Percentiles rank a stretch among this genome's conserved stretches.
phyloP scores from a whole-genome alignment of 2,329 filamentous ascomycete genomes.

The Exophiala bonariae region DNA sequence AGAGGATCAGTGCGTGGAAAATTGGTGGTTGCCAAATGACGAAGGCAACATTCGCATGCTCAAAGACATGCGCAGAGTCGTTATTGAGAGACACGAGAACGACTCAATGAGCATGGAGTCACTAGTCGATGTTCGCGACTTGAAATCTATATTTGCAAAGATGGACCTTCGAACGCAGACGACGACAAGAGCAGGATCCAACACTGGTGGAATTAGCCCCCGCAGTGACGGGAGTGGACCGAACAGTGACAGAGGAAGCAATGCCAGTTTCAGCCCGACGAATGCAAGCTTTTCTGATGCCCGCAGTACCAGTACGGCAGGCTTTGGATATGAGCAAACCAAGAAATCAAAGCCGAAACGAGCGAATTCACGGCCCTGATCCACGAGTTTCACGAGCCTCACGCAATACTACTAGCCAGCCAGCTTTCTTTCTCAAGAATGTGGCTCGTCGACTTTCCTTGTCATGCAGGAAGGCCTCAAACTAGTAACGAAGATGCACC shows the following conservation, averaged over 20 bases:
- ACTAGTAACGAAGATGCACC: too few species aligned
- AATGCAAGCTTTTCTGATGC: conserved; percentile 11
- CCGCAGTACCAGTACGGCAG: background rate
- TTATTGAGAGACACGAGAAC: conserved; percentile 65
- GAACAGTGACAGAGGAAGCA: conserved; percentile 18
- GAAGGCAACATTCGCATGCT: conserved; percentile 74
- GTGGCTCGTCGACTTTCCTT: too few species aligned
- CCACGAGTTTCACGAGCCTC: too few species aligned
- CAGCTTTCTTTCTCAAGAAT: too few species aligned
- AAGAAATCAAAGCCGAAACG: conserved; percentile 1
- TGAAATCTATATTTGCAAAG: conserved; percentile 71
- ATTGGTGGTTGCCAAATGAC: conserved; percentile 89
- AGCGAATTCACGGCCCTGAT: conserved; percentile 7
- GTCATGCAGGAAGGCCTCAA: too few species aligned
- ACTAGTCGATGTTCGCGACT: conserved; percentile 62
- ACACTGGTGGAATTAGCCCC: conserved; percentile 11
- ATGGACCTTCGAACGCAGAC: conserved; percentile 53
- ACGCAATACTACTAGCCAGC: too few species aligned
- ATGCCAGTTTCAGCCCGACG: conserved; percentile 19
- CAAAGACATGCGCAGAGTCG: conserved; percentile 75
- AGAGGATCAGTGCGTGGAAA: conserved; percentile 58
- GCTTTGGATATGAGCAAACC: too few species aligned
- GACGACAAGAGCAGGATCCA: background rate
- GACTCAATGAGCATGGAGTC: conserved; percentile 37
- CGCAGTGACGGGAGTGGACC: conserved; percentile 13